Percentiles rank a stretch among this genome's conserved stretches.
Conservation (phyloP, 202 grass and related monocot species). For the Digitaria exilis region DNA sequence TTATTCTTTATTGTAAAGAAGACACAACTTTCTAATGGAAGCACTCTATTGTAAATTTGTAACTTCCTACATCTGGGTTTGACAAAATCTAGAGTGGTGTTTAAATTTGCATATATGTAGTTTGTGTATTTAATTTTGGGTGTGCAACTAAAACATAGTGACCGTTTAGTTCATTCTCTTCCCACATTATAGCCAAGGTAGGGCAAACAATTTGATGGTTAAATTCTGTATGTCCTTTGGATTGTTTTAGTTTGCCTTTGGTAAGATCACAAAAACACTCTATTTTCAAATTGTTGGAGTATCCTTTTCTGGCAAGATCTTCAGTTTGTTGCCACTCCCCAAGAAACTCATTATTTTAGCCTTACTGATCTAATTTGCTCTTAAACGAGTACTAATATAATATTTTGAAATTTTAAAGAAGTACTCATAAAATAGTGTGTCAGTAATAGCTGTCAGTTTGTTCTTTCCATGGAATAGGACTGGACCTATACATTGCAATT, state of each 20-base stretch:
- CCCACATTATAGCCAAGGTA: not conserved
- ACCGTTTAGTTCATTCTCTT: not conserved
- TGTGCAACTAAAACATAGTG: not conserved
- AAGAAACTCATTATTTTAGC: not conserved
- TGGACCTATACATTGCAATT: not conserved
- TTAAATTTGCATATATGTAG: not conserved
- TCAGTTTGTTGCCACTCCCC: not conserved
- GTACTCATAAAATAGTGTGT: too few relatives aligned
- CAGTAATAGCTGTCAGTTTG: not conserved
- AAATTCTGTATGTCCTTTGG: not conserved
- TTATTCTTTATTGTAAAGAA: not conserved
- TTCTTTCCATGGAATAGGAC: not conserved
- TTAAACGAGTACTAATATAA: not conserved
- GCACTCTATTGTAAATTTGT: not conserved
- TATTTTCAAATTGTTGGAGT: not conserved
- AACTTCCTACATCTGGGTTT: not conserved
- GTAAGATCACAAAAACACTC: not conserved
- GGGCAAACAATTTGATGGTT: not conserved
- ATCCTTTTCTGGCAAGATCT: not conserved
- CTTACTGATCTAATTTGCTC: not conserved
- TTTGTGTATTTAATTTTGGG: not conserved
- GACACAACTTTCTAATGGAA: not conserved
- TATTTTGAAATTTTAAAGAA: too few relatives aligned
- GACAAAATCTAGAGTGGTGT: not conserved
- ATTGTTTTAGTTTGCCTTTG: not conserved